phyloP scores from a whole-genome alignment of 2,329 filamentous ascomycete species.

The Chrysosporium keratinophilum region DNA sequence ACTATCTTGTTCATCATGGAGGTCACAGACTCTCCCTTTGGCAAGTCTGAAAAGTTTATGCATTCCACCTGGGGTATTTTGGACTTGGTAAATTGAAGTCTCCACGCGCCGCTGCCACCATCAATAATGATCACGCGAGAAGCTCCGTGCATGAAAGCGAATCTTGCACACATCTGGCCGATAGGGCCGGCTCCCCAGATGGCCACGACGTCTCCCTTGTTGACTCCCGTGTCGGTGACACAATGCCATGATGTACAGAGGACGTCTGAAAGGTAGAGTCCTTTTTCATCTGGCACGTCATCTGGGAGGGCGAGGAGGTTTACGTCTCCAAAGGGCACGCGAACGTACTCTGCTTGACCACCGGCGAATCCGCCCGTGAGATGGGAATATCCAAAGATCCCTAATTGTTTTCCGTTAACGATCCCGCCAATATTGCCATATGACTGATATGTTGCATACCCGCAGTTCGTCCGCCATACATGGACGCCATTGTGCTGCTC shows the following conservation, averaged over 20 bases:
- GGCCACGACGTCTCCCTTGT: constrained; percentile 64
- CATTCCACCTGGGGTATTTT: constrained; percentile 57
- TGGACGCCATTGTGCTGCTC: constrained; percentile 57
- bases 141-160: constrained; percentile 61
- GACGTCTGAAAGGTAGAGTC: constrained; percentile 70
- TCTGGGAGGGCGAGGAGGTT: constrained; percentile 72
- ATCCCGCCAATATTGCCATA: background rate
- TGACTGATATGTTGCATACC: constrained; percentile 37
- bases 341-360: constrained; percentile 76
- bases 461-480: constrained; percentile 70
- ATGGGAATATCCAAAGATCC: constrained; percentile 60
- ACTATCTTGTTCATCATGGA: constrained; percentile 63
- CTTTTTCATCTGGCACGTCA: constrained; percentile 74
- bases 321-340: constrained; percentile 68
- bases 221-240: constrained; percentile 75
- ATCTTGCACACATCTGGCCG: constrained; percentile 64
- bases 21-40: constrained; percentile 55
- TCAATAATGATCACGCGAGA: constrained; percentile 70
- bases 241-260: constrained; percentile 68
- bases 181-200: constrained; percentile 84
- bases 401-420: constrained; percentile 18
- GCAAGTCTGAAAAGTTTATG: constrained; percentile 58
- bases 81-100: constrained; percentile 57
- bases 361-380: constrained; percentile 82
- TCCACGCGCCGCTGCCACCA: constrained; percentile 49